These are phyloP conservation scores for Adansonia digitata DNA, from an alignment of 345 rosid species.

Conservation along the genomic window DNA sequence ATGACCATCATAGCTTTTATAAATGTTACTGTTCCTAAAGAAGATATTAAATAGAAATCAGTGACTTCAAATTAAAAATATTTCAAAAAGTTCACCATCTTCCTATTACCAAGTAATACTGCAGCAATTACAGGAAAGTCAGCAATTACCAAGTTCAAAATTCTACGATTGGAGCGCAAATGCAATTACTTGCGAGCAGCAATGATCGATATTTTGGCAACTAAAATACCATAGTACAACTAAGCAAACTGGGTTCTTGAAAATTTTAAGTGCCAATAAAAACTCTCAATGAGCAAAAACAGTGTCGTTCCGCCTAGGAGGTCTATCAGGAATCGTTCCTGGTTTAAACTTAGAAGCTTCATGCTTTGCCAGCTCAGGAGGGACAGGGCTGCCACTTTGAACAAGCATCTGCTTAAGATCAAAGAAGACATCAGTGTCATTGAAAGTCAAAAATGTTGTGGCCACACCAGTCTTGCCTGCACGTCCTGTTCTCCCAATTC, in stretches of 20 bases:
- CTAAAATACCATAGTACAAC: background rate
- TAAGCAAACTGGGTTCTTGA: background rate
- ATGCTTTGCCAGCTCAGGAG: constrained; percentile 88
- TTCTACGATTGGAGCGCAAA: background rate
- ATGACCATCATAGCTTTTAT: background rate
- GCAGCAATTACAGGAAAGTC: background rate
- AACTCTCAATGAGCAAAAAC: constrained; percentile 64
- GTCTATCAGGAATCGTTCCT: constrained; percentile 83
- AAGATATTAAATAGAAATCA: background rate
- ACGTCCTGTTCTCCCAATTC: constrained; percentile 94
- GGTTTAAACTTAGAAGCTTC: constrained; percentile 97
- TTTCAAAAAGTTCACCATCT: background rate
- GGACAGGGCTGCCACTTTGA: constrained; percentile 87
- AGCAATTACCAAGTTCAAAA: background rate
- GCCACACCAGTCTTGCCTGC: constrained; percentile 96
- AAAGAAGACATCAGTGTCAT: constrained; percentile 78
- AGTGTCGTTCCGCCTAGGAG: constrained; percentile 87
- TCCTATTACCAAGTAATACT: background rate
- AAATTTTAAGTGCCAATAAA: background rate
- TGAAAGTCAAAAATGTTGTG: constrained; percentile 80
- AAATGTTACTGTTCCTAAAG: background rate
- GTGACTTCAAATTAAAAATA: background rate
- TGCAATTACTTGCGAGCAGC: background rate
- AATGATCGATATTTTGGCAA: background rate
- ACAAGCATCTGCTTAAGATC: constrained; percentile 98